A percentile compares a stretch with the other conserved stretches of the same genome.
These are phyloP conservation scores for Chlamydomonas asymmetrica DNA, from an alignment of 139 green algal species.

Conservation along the genomic window DNA sequence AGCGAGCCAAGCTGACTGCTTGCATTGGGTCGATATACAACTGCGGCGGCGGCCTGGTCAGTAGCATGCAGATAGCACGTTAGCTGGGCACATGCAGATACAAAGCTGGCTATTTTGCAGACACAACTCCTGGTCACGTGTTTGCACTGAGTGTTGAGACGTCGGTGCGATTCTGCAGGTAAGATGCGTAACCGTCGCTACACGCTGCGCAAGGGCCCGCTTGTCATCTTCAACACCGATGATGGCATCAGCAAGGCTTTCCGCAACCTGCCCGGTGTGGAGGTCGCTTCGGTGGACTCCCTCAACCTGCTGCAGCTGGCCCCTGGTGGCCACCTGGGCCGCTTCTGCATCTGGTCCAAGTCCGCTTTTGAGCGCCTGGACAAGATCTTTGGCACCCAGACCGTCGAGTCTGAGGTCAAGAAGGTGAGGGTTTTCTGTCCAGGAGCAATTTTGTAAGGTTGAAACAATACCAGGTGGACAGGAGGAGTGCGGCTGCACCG, in stretches of 20 bases:
- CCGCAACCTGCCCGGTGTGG: conserved; percentile 95
- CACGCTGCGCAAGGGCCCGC: conserved; percentile 88
- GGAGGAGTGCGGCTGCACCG: no score
- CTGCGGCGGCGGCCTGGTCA: no score
- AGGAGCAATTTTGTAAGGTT: no score
- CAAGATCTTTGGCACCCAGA: conserved; percentile 67
- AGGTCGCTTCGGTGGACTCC: conserved; percentile 82
- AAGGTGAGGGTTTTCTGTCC: no score
- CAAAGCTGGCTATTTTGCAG: no score
- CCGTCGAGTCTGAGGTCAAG: conserved; percentile 78
- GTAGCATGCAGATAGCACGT: no score
- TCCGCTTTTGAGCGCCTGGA: conserved; percentile 94
- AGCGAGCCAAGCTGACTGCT: no score
- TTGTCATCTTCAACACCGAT: conserved; percentile 92
- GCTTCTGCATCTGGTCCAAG: conserved; percentile 99
- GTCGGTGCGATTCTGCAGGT: conserved; percentile 45
- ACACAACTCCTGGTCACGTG: no score
- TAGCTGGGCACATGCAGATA: no score
- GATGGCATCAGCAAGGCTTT: conserved; percentile 88
- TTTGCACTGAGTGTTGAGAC: no score
- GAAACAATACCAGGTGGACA: no score
- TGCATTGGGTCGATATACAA: no score
- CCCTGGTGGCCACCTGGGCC: conserved; percentile 95
- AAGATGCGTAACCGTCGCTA: conserved; percentile 99
- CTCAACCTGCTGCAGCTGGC: conserved; percentile 98